Conservation (phyloP, 1,284 basidiomycete genomes). For the Lentinus polychrous region DNA sequence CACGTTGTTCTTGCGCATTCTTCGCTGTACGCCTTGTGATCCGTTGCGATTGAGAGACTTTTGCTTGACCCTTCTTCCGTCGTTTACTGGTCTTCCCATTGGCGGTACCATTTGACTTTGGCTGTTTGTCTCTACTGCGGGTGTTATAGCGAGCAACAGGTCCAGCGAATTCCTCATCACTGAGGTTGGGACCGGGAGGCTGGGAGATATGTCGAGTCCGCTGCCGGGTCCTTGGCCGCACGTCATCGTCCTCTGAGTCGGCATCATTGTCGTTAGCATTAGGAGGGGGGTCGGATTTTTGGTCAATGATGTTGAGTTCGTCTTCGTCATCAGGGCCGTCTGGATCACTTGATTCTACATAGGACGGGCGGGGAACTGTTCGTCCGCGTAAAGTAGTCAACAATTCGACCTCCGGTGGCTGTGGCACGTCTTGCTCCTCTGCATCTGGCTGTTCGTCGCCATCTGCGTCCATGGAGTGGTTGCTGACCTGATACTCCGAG, state of each 20-base stretch:
- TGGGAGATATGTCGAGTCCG: constrained; percentile 15
- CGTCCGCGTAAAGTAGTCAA: constrained; percentile 38
- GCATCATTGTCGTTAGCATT: constrained; percentile 22
- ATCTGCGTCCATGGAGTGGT: not conserved
- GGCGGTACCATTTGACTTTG: constrained; percentile 13
- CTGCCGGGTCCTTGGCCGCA: constrained; percentile 20
- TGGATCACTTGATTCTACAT: constrained; percentile 43
- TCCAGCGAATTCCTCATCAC: constrained; percentile 39
- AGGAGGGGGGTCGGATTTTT: constrained; percentile 6
- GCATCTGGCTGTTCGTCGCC: not conserved
- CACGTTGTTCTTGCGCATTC: constrained; percentile 24
- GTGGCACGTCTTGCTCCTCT: not conserved
- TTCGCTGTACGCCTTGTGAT: constrained; percentile 20
- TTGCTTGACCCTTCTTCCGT: constrained; percentile 12
- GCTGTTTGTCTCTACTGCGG: constrained; percentile 31
- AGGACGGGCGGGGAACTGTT: constrained; percentile 35
- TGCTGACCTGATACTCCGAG: constrained; percentile 7
- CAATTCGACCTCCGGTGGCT: not conserved
- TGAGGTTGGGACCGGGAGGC: constrained; percentile 33
- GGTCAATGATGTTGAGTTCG: constrained; percentile 9
- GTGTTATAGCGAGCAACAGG: constrained; percentile 25
- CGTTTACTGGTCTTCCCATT: constrained; percentile 21
- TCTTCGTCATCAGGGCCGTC: constrained; percentile 26
- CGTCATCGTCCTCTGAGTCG: constrained; percentile 34
- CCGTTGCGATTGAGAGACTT: constrained; percentile 11